These are phyloP conservation scores for Drosera capensis DNA, from an alignment of 148 eudicot species.

Conservation along the genomic window DNA sequence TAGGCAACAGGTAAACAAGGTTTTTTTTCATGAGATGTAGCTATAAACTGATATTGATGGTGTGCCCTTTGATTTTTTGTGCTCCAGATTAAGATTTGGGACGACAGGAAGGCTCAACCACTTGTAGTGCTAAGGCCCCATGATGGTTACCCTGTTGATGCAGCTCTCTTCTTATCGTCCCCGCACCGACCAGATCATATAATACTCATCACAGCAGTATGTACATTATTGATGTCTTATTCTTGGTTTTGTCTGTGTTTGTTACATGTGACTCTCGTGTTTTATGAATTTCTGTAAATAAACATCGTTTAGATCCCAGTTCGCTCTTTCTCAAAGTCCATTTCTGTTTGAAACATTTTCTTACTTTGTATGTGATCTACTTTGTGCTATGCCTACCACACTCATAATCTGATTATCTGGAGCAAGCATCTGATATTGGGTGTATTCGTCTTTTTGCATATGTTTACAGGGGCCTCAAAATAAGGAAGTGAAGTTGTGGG, in stretches of 20 bases:
- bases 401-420: background rate
- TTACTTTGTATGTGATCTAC: background rate
- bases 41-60: background rate
- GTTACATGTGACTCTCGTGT: background rate
- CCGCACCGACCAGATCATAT: constrained; percentile 88
- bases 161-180: constrained; percentile 73
- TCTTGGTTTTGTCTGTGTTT: background rate
- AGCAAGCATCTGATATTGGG: background rate
- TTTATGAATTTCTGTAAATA: too few relatives aligned
- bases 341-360: too few relatives aligned
- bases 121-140: constrained; percentile 78
- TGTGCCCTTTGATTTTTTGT: background rate
- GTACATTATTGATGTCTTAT: constrained; percentile 1
- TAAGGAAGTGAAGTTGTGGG: background rate
- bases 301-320: too few relatives aligned
- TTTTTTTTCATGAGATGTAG: background rate
- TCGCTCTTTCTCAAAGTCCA: too few relatives aligned
- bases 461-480: background rate
- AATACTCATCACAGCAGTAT: constrained; percentile 85
- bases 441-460: background rate
- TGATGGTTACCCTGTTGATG: constrained; percentile 86
- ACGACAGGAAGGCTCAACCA: constrained; percentile 68
- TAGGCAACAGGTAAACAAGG: too few relatives aligned
- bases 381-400: background rate
- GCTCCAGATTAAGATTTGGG: constrained; percentile 91